phyloP scores from a whole-genome alignment of 1,139 yeast genomes.

The Geotrichum fermentans region DNA sequence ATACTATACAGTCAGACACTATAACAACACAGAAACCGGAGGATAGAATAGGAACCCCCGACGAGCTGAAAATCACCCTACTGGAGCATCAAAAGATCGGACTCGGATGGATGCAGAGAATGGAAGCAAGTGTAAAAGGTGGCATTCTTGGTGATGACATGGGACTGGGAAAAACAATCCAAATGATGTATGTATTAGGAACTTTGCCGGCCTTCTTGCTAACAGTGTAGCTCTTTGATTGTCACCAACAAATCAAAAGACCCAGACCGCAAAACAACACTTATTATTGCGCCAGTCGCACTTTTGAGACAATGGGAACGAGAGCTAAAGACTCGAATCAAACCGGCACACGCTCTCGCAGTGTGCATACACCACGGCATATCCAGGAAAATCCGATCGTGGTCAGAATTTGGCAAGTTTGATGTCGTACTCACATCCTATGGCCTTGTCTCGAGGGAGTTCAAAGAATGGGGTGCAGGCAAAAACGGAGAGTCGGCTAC shows the following conservation, averaged over 20 bases:
- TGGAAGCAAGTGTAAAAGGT: slow-evolving; percentile 59
- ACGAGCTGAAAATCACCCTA: slow-evolving; percentile 56
- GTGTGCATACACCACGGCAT: slow-evolving; percentile 64
- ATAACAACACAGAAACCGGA: slow-evolving; percentile 39
- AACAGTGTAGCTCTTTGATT: slow-evolving; percentile 45
- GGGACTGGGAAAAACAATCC: slow-evolving; percentile 93
- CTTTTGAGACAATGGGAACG: slow-evolving; percentile 78
- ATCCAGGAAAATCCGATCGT: slow-evolving; percentile 31
- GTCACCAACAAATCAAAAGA: slow-evolving; percentile 48
- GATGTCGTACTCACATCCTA: slow-evolving; percentile 82
- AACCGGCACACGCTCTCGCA: slow-evolving; percentile 44
- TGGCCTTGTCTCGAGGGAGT: slow-evolving; percentile 55
- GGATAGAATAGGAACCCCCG: slow-evolving; percentile 64
- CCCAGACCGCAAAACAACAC: slow-evolving; percentile 48
- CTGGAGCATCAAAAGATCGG: slow-evolving; percentile 86
- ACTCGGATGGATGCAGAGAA: slow-evolving; percentile 69
- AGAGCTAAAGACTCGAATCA: slow-evolving; percentile 62
- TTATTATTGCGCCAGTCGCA: slow-evolving; percentile 82
- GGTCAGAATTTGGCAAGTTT: slow-evolving; percentile 47
- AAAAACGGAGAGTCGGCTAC: slow-evolving; percentile 25
- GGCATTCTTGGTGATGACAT: slow-evolving; percentile 89
- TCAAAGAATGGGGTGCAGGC: slow-evolving; percentile 28
- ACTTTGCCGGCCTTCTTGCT: background rate
- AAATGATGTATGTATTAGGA: slow-evolving; percentile 49
- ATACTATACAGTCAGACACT: slow-evolving; percentile 60